These are phyloP conservation scores for Lithohypha guttulata DNA, from an alignment of 2,329 filamentous ascomycete genomes.

Conservation along the genomic window DNA sequence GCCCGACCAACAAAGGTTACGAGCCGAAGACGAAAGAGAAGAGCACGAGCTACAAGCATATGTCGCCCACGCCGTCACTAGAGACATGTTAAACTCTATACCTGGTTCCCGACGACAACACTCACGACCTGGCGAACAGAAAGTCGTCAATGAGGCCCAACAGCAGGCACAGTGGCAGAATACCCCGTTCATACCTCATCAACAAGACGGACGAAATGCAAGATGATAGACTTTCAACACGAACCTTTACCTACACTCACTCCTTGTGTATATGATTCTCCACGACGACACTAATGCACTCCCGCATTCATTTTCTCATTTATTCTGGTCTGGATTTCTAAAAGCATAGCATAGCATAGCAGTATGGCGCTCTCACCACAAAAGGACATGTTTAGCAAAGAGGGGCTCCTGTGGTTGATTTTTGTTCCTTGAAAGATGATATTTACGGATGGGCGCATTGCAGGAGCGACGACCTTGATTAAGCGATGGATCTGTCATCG, in stretches of 20 bases:
- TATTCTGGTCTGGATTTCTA: too few species aligned
- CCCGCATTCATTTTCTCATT: too few species aligned
- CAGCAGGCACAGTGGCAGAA: constrained; percentile 11
- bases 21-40: constrained; percentile 40
- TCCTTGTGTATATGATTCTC: background rate
- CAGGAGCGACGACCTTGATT: too few species aligned
- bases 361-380: too few species aligned
- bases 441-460: too few species aligned
- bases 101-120: constrained; percentile 23
- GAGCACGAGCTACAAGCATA: constrained; percentile 37
- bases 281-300: background rate
- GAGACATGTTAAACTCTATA: constrained; percentile 35
- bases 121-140: constrained; percentile 29
- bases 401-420: too few species aligned
- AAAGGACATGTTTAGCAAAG: too few species aligned
- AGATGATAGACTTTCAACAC: constrained; percentile 4
- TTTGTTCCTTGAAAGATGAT: too few species aligned
- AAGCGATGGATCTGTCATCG: too few species aligned
- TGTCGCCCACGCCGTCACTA: constrained; percentile 35
- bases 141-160: constrained; percentile 30
- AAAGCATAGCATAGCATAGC: too few species aligned
- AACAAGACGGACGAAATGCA: background rate
- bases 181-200: constrained; percentile 1
- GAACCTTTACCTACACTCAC: background rate
- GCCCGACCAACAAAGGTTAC: constrained; percentile 52